phyloP scores from a whole-genome alignment of 495 filamentous ascomycete species.

The Hypoxylon fragiforme region DNA sequence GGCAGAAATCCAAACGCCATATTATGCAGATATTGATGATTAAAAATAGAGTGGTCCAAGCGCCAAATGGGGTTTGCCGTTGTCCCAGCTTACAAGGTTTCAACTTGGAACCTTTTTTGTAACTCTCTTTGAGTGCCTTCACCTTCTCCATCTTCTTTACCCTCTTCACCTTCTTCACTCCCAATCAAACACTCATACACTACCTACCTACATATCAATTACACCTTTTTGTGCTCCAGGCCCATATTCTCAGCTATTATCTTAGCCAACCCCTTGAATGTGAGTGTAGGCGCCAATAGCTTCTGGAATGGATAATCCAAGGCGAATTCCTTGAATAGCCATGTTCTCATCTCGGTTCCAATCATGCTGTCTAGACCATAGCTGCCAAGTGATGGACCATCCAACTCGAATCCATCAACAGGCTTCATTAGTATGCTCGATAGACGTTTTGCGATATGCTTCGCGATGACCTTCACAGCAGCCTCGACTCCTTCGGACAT shows the following conservation, averaged over 20 bases:
- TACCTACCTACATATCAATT: background rate
- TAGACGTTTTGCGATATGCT: constrained; percentile 32
- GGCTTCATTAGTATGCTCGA: constrained; percentile 38
- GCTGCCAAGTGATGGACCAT: constrained; percentile 32
- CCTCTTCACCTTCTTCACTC: too few species aligned
- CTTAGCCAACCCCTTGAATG: background rate
- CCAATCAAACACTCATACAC: too few species aligned
- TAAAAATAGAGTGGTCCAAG: too few species aligned
- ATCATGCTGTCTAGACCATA: constrained; percentile 54
- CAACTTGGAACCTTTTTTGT: too few species aligned
- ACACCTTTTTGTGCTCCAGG: constrained; percentile 5
- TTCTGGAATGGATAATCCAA: constrained; percentile 44
- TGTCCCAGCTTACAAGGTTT: too few species aligned
- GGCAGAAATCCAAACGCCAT: too few species aligned
- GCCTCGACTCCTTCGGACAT: background rate
- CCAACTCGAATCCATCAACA: constrained; percentile 21
- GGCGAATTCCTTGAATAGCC: constrained; percentile 45
- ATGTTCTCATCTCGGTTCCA: constrained; percentile 46
- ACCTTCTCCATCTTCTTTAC: too few species aligned
- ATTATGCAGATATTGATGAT: too few species aligned
- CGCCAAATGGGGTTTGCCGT: too few species aligned
- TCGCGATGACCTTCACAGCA: constrained; percentile 4
- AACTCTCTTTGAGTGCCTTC: too few species aligned
- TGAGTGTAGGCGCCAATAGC: constrained; percentile 25
- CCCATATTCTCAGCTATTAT: constrained; percentile 1